Evolutionary conservation across 805 yeast genomes (phyloP).

Genomic region (Candida patagonica): DNA sequence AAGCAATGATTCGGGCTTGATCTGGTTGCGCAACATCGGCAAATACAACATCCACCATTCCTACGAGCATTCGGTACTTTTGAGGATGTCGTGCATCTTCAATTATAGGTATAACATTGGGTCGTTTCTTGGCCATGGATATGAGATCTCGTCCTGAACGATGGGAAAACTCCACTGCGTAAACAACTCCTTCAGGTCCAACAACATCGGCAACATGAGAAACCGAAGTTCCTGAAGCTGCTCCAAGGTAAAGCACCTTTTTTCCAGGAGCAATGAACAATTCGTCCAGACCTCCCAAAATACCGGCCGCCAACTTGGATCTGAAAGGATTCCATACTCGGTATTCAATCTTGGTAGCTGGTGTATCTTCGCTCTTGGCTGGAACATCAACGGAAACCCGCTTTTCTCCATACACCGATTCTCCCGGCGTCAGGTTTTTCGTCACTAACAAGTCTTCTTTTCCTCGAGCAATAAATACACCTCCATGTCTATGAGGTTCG

Average conservation of each 20-base stretch:
- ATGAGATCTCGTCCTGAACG: conserved; percentile 99
- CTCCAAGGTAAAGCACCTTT: conserved; percentile 95
- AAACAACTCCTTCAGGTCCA: conserved; percentile 98
- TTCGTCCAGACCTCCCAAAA: conserved; percentile 99
- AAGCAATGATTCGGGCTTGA: conserved; percentile 99
- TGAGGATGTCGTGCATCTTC: conserved; percentile 99
- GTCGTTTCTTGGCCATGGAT: conserved; percentile 99
- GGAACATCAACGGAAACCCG: conserved; percentile 92
- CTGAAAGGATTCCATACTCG: conserved; percentile 99
- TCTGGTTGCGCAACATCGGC: conserved; percentile 99
- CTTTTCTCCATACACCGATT: conserved; percentile 97
- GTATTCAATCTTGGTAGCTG: conserved; percentile 88
- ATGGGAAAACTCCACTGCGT: conserved; percentile 98
- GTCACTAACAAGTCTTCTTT: conserved; percentile 97
- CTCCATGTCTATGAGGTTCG: conserved; percentile 98
- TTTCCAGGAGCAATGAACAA: conserved; percentile 96
- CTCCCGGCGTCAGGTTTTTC: conserved; percentile 96
- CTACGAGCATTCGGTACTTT: conserved; percentile 96
- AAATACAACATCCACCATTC: conserved; percentile 97
- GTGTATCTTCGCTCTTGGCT: conserved; percentile 56
- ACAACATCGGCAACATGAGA: conserved; percentile 97
- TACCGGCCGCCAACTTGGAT: conserved; percentile 99
- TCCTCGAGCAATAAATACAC: conserved; percentile 98
- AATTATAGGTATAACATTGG: conserved; percentile 95
- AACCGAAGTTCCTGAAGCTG: conserved; percentile 98